A percentile compares a stretch with the other conserved stretches of the same genome.
phyloP scores from a whole-genome alignment of 108 stramenopile species.

The Licmophora abbreviata region DNA sequence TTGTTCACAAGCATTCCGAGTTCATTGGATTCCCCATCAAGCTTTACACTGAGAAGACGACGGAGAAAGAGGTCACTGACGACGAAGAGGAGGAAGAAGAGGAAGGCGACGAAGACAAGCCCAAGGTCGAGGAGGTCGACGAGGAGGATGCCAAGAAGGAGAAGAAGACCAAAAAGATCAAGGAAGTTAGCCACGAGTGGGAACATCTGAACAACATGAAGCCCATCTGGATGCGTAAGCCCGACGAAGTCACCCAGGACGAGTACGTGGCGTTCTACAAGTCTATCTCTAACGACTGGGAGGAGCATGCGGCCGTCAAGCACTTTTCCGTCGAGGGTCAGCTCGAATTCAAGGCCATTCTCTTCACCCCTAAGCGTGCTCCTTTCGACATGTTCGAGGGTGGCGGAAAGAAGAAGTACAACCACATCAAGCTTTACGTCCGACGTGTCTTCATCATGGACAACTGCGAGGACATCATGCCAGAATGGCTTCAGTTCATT shows the following conservation, averaged over 20 bases:
- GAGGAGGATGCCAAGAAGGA: conserved; percentile 96
- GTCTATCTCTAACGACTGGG: conserved; percentile 99
- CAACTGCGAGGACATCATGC: conserved; percentile 99
- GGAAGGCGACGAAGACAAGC: conserved; percentile 84
- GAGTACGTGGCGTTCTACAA: conserved; percentile 99
- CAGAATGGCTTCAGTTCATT: conserved; percentile 98
- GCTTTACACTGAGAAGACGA: conserved; percentile 99
- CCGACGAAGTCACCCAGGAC: conserved; percentile 98
- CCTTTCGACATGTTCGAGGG: conserved; percentile 99
- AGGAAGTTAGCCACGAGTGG: conserved; percentile 99
- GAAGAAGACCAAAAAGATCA: conserved; percentile 99
- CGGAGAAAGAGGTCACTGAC: conserved; percentile 99
- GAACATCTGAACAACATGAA: conserved; percentile 99
- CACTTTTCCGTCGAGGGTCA: conserved; percentile 99
- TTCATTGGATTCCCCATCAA: conserved; percentile 99
- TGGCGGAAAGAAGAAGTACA: conserved; percentile 98
- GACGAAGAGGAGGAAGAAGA: conserved; percentile 97
- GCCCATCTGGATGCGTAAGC: conserved; percentile 99
- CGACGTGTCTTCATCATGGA: conserved; percentile 99
- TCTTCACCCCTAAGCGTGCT: conserved; percentile 99
- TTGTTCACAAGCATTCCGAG: conserved; percentile 99
- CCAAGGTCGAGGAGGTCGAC: conserved; percentile 95
- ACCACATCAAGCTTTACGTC: conserved; percentile 99
- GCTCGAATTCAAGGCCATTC: conserved; percentile 97
- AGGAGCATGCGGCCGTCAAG: conserved; percentile 99